These are phyloP conservation scores for Naganishia onofrii DNA, from an alignment of 768 basidiomycete species.

Conservation along the genomic window DNA sequence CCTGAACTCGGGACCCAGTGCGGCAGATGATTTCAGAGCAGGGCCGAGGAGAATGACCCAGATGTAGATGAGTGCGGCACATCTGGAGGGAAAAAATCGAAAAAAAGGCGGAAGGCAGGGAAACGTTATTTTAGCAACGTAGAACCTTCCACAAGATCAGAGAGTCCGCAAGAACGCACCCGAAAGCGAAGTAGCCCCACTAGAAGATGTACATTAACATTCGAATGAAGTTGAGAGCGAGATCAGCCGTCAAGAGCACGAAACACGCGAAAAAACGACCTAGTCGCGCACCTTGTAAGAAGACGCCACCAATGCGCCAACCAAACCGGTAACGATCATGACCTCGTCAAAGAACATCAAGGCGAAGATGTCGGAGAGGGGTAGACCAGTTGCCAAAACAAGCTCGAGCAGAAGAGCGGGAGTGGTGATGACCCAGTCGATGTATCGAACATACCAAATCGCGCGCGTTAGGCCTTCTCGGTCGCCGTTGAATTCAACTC, in stretches of 20 bases:
- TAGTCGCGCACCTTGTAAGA: slow-evolving; percentile 55
- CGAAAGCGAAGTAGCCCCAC: slow-evolving; percentile 57
- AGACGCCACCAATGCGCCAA: slow-evolving; percentile 59
- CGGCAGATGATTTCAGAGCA: slow-evolving; percentile 42
- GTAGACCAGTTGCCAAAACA: slow-evolving; percentile 57
- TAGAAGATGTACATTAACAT: neutral
- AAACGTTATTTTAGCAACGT: too few relatives aligned
- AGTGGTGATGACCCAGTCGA: slow-evolving; percentile 61
- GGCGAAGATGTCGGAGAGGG: slow-evolving; percentile 58
- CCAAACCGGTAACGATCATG: slow-evolving; percentile 56
- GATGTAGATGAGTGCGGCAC: slow-evolving; percentile 58
- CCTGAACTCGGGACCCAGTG: slow-evolving; percentile 44
- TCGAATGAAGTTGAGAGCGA: neutral
- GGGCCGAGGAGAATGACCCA: slow-evolving; percentile 53
- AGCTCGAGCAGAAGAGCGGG: slow-evolving; percentile 59
- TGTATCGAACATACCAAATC: slow-evolving; percentile 59
- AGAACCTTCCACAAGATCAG: too few relatives aligned
- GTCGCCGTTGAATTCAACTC: slow-evolving; percentile 55
- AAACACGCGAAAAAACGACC: slow-evolving; percentile 17
- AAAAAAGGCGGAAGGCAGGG: too few relatives aligned
- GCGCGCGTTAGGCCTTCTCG: slow-evolving; percentile 44
- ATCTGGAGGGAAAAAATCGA: slow-evolving; percentile 30
- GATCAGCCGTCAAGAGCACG: slow-evolving; percentile 29
- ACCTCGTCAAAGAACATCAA: slow-evolving; percentile 58
- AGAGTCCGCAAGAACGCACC: neutral